Conservation (phyloP, 2,329 filamentous ascomycete species). For the Penicillium polonicum region DNA sequence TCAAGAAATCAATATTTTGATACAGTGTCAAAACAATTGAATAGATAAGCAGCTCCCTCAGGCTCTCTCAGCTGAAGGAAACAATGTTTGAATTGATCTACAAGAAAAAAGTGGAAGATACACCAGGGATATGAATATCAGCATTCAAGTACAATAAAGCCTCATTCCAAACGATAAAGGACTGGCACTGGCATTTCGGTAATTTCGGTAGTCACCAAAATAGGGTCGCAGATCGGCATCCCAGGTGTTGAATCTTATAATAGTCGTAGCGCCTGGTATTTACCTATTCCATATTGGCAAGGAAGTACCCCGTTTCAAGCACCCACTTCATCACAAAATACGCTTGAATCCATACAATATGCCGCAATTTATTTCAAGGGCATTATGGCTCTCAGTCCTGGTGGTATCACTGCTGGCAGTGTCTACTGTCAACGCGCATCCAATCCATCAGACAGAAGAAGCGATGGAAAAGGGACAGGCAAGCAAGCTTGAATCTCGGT, state of each 20-base stretch:
- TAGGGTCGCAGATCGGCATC: slow-evolving; percentile 3
- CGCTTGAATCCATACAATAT: slow-evolving; percentile 2
- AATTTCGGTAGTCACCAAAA: background rate
- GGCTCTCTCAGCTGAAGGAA: background rate
- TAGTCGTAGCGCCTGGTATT: background rate
- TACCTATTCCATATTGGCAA: background rate
- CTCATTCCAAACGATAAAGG: slow-evolving; percentile 19
- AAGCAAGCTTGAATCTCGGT: slow-evolving; percentile 13
- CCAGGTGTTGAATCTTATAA: background rate
- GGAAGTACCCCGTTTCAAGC: background rate
- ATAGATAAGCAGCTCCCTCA: too few species aligned
- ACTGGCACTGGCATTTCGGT: slow-evolving; percentile 1
- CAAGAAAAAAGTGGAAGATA: background rate
- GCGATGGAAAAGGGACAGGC: background rate
- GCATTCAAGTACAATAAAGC: slow-evolving; percentile 5
- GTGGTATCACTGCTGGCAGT: slow-evolving; percentile 7
- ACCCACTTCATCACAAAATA: background rate
- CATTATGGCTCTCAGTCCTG: slow-evolving; percentile 3
- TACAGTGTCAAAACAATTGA: background rate
- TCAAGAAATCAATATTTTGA: background rate
- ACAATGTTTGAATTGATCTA: background rate
- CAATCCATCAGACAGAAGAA: slow-evolving; percentile 9
- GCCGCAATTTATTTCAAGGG: background rate
- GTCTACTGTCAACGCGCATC: slow-evolving; percentile 15
- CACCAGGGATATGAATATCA: background rate